Base-by-base conservation (phyloP, 1,284 basidiomycete species). In the Cystodermella granulosa region DNA sequence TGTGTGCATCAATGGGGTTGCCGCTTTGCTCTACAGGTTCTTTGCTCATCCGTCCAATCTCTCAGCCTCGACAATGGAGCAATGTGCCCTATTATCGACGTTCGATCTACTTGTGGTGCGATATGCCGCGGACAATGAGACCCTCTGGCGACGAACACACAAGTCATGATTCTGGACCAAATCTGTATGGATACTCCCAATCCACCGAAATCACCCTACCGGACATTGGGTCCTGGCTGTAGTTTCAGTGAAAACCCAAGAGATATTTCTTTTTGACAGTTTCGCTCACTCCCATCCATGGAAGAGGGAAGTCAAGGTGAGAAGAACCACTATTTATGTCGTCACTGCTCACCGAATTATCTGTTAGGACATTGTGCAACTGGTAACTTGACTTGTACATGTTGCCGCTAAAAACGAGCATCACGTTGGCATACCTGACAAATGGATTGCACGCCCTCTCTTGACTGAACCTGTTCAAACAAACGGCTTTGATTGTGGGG, bases 101-200 rank as follows among this genome's bases (percentile, higher is more conserved):
- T n/a, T n/a, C n/a, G n/a, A n/a, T n/a, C n/a, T n/a, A n/a, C n/a
- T n/a, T n/a, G n/a, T n/a, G n/a, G n/a, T n/a, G n/a, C n/a, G n/a
- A n/a, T n/a, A n/a, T n/a, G n/a, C n/a, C n/a, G n/a, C n/a, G n/a
- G n/a, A n/a, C n/a, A n/a, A n/a, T n/a, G n/a, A n/a, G n/a, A n/a
- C n/a, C n/a, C n/a, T 61, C 1, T 60, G 54, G 57, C 47, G 50
- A 6, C 34, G 39, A 13, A 45, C 50, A 3, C 24, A 34, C 2
- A 43, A 35, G 4, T 51, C 48, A 1, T 20, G 49, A 17, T 63
- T 54, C 38, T 63, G 59, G 61, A 16, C 14, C 4, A 52, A 55
- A 34, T 3, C 26, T 3, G 13, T 52, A 0, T 64, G 60, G 62
- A 55, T 64, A 6, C 24, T 64, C 21, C 60, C 62, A 0, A 58